Evolutionary conservation across 768 basidiomycete genomes (phyloP).

Genomic region (Pisolithus tinctorius): DNA sequence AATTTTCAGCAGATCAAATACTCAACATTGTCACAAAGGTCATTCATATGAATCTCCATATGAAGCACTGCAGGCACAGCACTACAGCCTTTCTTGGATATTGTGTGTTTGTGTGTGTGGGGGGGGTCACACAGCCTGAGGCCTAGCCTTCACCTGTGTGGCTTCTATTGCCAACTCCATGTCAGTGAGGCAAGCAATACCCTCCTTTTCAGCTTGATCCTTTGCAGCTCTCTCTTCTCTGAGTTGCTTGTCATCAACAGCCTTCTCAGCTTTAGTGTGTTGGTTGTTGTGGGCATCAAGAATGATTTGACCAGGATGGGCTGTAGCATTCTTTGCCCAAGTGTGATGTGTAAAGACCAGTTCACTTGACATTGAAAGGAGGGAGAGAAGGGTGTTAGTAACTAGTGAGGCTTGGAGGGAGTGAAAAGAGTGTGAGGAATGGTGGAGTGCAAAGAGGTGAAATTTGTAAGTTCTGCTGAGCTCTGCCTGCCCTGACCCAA

Average conservation of each 20-base stretch:
- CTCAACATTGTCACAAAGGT: too few species aligned
- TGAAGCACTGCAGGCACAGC: too few species aligned
- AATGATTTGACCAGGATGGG: conserved; percentile 5
- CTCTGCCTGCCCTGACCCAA: neutral
- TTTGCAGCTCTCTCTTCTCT: conserved; percentile 1
- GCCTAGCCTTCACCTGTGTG: neutral
- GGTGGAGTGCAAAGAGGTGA: too few species aligned
- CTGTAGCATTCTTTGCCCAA: neutral
- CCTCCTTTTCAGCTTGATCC: neutral
- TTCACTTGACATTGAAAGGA: neutral
- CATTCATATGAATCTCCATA: too few species aligned
- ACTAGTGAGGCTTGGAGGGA: neutral
- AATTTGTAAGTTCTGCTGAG: neutral
- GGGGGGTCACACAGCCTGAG: too few species aligned
- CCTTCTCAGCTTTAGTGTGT: conserved; percentile 6
- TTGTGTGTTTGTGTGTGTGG: too few species aligned
- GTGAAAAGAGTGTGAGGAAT: neutral
- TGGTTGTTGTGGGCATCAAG: neutral
- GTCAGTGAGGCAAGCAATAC: neutral
- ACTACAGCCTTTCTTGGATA: too few species aligned
- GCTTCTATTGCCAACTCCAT: conserved; percentile 1
- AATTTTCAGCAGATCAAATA: too few species aligned
- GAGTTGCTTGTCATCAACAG: conserved; percentile 3
- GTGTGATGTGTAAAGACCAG: neutral
- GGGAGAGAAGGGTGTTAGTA: neutral